Base-by-base conservation (phyloP, 345 rosid genomes). In the Lepidium aucheri region DNA sequence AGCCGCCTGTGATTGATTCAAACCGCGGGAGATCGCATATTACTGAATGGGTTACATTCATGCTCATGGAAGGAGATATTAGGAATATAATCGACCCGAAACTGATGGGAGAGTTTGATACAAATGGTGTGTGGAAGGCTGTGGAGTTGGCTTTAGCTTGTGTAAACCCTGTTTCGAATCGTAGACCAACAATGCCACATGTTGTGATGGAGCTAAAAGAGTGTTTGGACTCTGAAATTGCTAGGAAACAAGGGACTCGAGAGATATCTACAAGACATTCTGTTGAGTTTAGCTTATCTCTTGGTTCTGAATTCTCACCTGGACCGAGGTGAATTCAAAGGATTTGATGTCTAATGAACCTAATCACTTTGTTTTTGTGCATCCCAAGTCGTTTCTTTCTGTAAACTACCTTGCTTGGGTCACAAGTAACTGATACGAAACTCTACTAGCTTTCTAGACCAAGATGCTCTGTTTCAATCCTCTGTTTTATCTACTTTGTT, bases 71-170 rank as follows among this genome's bases (percentile, higher is more conserved):
- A 54, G 84, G 85, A 0, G 77, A 85, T 35, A 70, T 82, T 11
- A 63, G 63, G 17, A 79, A 44, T 39, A 72, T 76, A 8, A 69
- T 82, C 9, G 89, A 80, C 57, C 83, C 69, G 0, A 70, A 78
- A 40, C 20, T 82, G 32, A 16, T 42, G 28, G 80, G 74, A 9
- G 70, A 74, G 1, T 77, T 67, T 18, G 67, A 78, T 12, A 62
- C 51, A 13, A 75, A 80, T 20, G 78, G 82, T 10, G 78, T 73
- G 6, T 84, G 84, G 86, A 80, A 70, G 45, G 74, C 65, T 4
- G 30, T 78, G 53, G 89, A 84, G 68, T 62, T 78, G 43, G 83
- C 89, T n/a, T 45, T 80, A 80, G 57, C 77, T 4, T 80, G 86
- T 58, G 81, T 76, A 12, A 75, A 63, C n/a, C 22, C 44, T 30